Evolutionary conservation across 768 basidiomycete genomes (phyloP).

Genomic region (Boletus huronensis): DNA sequence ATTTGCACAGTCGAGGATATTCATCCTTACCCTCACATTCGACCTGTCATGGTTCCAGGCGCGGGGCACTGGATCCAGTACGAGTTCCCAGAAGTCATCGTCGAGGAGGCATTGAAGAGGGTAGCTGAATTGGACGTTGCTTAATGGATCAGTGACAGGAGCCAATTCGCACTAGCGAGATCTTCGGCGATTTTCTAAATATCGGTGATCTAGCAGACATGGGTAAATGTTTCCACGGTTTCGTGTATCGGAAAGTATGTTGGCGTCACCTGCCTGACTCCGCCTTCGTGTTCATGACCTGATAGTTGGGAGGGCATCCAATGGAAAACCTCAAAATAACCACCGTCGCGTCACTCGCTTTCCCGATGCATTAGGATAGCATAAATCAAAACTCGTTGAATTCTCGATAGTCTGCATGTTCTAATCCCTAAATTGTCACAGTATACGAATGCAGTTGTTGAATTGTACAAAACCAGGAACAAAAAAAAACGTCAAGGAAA

Average conservation of each 20-base stretch:
- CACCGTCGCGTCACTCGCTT: background rate
- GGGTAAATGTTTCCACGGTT: background rate
- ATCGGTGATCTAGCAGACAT: background rate
- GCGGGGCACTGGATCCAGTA: conserved; percentile 27
- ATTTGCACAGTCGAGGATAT: conserved; percentile 7
- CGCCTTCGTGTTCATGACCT: background rate
- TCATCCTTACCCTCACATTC: conserved; percentile 12
- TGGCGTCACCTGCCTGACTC: background rate
- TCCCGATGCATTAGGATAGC: background rate
- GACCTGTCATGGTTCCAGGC: conserved; percentile 7
- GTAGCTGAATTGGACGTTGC: conserved; percentile 7
- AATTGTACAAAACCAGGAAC: no score
- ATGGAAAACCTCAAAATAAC: background rate
- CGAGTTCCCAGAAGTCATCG: conserved; percentile 22
- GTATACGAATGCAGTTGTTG: background rate
- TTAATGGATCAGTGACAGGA: background rate
- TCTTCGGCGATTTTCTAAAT: background rate
- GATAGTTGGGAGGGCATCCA: background rate
- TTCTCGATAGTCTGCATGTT: background rate
- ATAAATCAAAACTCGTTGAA: background rate
- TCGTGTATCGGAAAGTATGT: background rate
- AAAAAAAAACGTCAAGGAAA: no score
- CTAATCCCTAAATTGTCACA: background rate
- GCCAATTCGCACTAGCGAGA: background rate
- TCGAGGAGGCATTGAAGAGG: conserved; percentile 15